Percentiles rank a stretch among this genome's conserved stretches.
These are phyloP conservation scores for Erythrobasidium yunnanense DNA, from an alignment of 768 basidiomycete genomes.

Conservation along the genomic window DNA sequence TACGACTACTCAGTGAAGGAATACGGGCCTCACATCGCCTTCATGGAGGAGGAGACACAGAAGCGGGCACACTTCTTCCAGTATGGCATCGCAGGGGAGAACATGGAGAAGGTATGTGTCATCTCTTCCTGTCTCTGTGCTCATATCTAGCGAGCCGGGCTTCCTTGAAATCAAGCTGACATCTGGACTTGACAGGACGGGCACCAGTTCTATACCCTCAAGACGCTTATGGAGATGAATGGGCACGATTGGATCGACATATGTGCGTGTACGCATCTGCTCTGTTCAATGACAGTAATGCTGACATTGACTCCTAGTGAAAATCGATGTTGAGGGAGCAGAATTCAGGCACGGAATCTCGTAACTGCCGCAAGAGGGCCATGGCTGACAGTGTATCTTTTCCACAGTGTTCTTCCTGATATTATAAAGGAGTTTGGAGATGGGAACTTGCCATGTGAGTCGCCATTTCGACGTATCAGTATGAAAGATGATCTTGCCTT, in stretches of 20 bases:
- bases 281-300: not conserved
- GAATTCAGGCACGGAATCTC: conserved; percentile 63
- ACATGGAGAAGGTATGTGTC: conserved; percentile 43
- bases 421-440: conserved; percentile 46
- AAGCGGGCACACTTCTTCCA: conserved; percentile 46
- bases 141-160: too few species aligned
- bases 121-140: conserved; percentile 44
- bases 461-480: not conserved
- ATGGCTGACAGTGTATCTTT: not conserved
- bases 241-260: conserved; percentile 61
- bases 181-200: too few species aligned
- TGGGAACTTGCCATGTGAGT: conserved; percentile 52
- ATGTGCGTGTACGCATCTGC: not conserved
- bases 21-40: conserved; percentile 32
- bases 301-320: not conserved
- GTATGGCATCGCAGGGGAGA: conserved; percentile 45
- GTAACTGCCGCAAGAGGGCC: not conserved
- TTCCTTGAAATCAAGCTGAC: too few species aligned
- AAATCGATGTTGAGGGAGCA: conserved; percentile 60
- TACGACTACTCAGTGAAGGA: conserved; percentile 49
- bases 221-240: conserved; percentile 55
- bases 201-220: conserved; percentile 59
- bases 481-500: too few species aligned
- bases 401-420: conserved; percentile 42
- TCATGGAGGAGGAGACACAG: conserved; percentile 32